Base-by-base conservation (phyloP, 257 asterid genomes). In the Jacaranda copaia region DNA sequence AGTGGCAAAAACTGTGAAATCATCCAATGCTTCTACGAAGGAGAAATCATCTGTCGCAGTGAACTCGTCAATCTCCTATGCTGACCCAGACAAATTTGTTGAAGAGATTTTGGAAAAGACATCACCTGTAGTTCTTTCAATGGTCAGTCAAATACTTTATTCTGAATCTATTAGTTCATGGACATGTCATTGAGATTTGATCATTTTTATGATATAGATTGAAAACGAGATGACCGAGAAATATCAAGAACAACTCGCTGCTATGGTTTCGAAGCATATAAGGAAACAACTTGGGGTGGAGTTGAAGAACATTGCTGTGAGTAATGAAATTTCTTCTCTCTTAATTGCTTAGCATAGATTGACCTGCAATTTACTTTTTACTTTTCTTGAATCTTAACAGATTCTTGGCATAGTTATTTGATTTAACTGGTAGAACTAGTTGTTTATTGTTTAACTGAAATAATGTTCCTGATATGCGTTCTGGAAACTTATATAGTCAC, bases 91-190 rank as follows among this genome's bases (percentile, higher is more conserved):
- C 63, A 91, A 85, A 84, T 85, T 93, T 82, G 87, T 93, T 45
- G 85, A 89, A 72, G 96, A 93, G 69, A 86, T 93, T 70, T 77
- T 91, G 79, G 91, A 85, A 48, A 91, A 86, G 89, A 85, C 86
- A 3, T 81, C 87, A 38, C 64, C 82, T 63, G 65, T 84, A 13
- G 76, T 90, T 70, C 88, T 93, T 81, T 80, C 93, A 1, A 85
- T 87, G 97, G 98, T 91, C 42, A 77, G 87, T 69, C 51, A 42
- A 64, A 60, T 73, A 4, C 72, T 10, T 0, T 15, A 8, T 45
- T 58, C 56, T 42, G 3, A n/a, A 18, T 57, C 43, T 58, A 6
- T 51, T 63, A 40, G 7, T 65, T 53, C 39, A 7, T 16, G n/a
- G 13, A 19, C 9, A 45, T 38, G 11, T 62, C 11, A 18, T 60